Percentiles rank a stretch among this genome's conserved stretches.
Evolutionary conservation across 352 stramenopile genomes (phyloP).

Genomic region (Plasmopara halstedii): DNA sequence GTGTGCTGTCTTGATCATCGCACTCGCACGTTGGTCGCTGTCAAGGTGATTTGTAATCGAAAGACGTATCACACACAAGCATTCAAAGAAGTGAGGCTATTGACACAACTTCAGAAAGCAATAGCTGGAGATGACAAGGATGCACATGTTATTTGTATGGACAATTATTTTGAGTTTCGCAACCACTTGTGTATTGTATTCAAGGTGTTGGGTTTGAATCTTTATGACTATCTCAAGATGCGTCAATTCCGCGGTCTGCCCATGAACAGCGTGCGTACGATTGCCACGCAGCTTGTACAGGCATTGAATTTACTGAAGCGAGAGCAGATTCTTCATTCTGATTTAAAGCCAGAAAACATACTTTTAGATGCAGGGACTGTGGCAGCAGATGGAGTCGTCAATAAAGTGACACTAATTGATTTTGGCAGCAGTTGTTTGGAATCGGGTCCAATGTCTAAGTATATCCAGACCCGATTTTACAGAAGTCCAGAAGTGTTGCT

Average conservation of each 20-base stretch:
- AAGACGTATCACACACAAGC: conserved; percentile 94
- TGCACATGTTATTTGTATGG: conserved; percentile 83
- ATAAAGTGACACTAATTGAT: conserved; percentile 89
- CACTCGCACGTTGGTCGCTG: conserved; percentile 83
- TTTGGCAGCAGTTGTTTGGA: conserved; percentile 95
- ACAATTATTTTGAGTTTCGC: conserved; percentile 91
- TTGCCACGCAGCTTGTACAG: conserved; percentile 85
- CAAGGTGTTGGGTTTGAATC: conserved; percentile 92
- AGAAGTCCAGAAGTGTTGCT: conserved; percentile 96
- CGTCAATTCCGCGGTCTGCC: conserved; percentile 94
- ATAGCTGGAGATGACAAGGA: conserved; percentile 18
- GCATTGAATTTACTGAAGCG: conserved; percentile 70
- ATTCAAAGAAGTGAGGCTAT: conserved; percentile 92
- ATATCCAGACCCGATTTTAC: conserved; percentile 98
- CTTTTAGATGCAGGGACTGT: conserved; percentile 23
- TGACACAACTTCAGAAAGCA: conserved; percentile 47
- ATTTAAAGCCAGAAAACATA: conserved; percentile 98
- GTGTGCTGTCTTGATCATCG: conserved; percentile 89
- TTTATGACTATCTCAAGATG: conserved; percentile 96
- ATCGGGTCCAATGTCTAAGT: conserved; percentile 89
- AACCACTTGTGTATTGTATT: conserved; percentile 96
- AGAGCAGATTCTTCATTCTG: conserved; percentile 93
- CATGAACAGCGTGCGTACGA: conserved; percentile 78
- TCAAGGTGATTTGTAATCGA: conserved; percentile 99
- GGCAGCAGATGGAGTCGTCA: conserved; percentile 5